phyloP scores from a whole-genome alignment of 768 basidiomycete species.

The Tulasnella sp. region DNA sequence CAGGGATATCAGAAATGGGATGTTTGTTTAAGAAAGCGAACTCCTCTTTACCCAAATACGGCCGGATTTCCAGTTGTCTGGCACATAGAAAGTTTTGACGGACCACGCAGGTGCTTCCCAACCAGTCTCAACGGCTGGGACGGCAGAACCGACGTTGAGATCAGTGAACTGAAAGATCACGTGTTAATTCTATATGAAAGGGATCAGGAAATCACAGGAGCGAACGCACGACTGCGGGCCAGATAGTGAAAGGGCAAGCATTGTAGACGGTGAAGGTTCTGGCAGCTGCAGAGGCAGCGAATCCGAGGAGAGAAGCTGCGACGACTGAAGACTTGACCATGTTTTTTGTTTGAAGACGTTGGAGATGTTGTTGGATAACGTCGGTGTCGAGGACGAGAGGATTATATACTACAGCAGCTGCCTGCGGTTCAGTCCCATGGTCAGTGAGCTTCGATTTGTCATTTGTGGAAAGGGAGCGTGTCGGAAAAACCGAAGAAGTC shows the following conservation, averaged over 20 bases:
- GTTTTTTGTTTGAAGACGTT: not conserved
- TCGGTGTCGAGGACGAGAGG: too few species aligned
- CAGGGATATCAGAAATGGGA: not conserved
- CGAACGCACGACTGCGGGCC: constrained; percentile 15
- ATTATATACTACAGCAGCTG: too few species aligned
- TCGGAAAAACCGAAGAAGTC: too few species aligned
- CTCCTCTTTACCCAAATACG: constrained; percentile 17
- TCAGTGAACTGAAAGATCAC: not conserved
- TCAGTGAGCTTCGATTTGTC: too few species aligned
- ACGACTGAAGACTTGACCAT: not conserved
- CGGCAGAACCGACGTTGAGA: constrained; percentile 10
- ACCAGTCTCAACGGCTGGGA: constrained; percentile 16
- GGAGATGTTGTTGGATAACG: not conserved
- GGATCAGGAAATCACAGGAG: not conserved
- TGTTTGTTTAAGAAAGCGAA: not conserved
- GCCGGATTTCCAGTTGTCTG: constrained; percentile 21
- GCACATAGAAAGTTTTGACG: constrained; percentile 16
- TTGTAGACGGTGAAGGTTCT: constrained; percentile 16
- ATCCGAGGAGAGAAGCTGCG: constrained; percentile 6
- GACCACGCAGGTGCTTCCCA: constrained; percentile 18
- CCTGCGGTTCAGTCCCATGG: too few species aligned
- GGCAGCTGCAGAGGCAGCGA: constrained; percentile 8
- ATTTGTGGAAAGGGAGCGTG: too few species aligned
- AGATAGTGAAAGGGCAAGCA: constrained; percentile 15
- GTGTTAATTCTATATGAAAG: not conserved